Conservation (phyloP, 1,139 yeast species). For the Nadsonia commutata region DNA sequence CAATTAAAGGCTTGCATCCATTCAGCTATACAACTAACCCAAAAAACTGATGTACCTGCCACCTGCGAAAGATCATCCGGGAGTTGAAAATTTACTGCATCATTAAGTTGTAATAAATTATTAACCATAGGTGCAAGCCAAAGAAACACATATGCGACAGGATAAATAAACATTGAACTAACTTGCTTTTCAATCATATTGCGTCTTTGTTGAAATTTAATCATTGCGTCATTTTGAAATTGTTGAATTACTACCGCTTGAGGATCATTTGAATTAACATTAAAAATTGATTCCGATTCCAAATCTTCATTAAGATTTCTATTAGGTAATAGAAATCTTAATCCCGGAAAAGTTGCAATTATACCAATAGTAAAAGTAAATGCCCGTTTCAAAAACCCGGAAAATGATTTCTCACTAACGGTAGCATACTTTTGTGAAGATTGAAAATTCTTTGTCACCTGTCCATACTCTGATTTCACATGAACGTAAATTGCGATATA, state of each 20-base stretch:
- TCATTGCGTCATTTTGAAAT: constrained; percentile 46
- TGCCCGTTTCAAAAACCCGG: constrained; percentile 4
- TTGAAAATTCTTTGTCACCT: constrained; percentile 17
- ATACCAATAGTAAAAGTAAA: constrained; percentile 7
- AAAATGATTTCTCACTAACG: constrained; percentile 2
- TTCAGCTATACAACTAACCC: constrained; percentile 56
- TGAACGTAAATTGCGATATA: constrained; percentile 59
- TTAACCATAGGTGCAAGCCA: constrained; percentile 77
- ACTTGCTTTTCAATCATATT: constrained; percentile 61
- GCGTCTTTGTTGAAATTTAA: constrained; percentile 45
- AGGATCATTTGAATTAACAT: background rate
- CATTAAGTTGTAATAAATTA: constrained; percentile 42
- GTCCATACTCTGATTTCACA: constrained; percentile 32
- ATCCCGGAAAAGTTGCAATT: constrained; percentile 18
- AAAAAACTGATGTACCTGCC: constrained; percentile 32
- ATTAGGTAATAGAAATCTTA: constrained; percentile 13
- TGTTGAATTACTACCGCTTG: constrained; percentile 20
- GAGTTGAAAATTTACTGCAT: constrained; percentile 23
- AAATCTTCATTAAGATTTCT: constrained; percentile 3
- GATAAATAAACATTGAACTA: constrained; percentile 69
- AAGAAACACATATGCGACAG: constrained; percentile 60
- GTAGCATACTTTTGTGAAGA: constrained; percentile 14
- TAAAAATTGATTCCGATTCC: background rate
- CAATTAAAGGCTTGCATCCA: constrained; percentile 75
- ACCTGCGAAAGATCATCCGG: background rate